Conservation (phyloP, 192 early-diverging fungal species). For the Podochytrium sp. region DNA sequence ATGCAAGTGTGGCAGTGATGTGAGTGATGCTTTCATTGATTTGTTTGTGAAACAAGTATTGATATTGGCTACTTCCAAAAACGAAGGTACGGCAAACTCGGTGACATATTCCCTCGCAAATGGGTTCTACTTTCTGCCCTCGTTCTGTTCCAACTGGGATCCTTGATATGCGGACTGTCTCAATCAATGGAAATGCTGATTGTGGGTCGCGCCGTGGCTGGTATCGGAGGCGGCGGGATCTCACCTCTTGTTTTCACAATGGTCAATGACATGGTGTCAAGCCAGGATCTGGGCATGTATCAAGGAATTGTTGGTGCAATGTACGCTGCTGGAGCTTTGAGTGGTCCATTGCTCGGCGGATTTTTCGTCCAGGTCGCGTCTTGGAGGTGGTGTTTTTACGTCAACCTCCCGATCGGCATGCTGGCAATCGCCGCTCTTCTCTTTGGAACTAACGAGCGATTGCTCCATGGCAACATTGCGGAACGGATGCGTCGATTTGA, state of each 20-base stretch:
- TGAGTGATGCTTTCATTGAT: no score
- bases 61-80: no score
- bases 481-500: slow-evolving; percentile 67
- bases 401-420: slow-evolving; percentile 73
- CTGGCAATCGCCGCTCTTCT: slow-evolving; percentile 54
- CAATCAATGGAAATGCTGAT: slow-evolving; percentile 55
- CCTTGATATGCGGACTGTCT: slow-evolving; percentile 62
- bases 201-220: slow-evolving; percentile 54
- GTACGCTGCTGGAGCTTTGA: slow-evolving; percentile 70
- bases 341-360: slow-evolving; percentile 86
- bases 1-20: no score
- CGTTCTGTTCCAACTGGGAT: slow-evolving; percentile 76
- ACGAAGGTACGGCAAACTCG: slow-evolving; percentile 22
- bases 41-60: no score
- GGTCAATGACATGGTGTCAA: slow-evolving; percentile 1
- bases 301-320: slow-evolving; percentile 77
- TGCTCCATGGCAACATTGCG: slow-evolving; percentile 41
- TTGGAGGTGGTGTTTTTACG: slow-evolving; percentile 63
- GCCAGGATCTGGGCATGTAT: slow-evolving; percentile 63
- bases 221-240: slow-evolving; percentile 12
- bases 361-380: slow-evolving; percentile 59
- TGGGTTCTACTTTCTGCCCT: slow-evolving; percentile 71
- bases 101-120: slow-evolving; percentile 35
- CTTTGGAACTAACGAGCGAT: slow-evolving; percentile 59
- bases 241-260: not conserved